phyloP scores from a whole-genome alignment of 2,329 filamentous ascomycete genomes.

The Aspergillus vadensis region DNA sequence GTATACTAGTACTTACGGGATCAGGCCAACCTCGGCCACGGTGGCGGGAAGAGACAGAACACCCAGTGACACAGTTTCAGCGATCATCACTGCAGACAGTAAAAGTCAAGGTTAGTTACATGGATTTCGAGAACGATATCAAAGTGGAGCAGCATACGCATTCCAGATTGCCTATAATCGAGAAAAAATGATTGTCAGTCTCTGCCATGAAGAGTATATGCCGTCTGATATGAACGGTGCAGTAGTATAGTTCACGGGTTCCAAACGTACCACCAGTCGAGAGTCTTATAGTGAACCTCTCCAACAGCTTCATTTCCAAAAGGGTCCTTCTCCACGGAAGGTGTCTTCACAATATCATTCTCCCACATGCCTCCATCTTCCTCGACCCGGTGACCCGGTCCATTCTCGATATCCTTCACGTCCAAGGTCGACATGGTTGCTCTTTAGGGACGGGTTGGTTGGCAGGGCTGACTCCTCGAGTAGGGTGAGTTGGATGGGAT shows the following conservation, averaged over 20 bases:
- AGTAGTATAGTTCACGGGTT: background rate
- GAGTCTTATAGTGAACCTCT: conserved; percentile 52
- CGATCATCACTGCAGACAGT: conserved; percentile 53
- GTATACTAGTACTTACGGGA: conserved; percentile 44
- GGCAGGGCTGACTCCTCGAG: conserved; percentile 8
- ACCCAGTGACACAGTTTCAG: conserved; percentile 58
- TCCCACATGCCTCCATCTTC: conserved; percentile 9
- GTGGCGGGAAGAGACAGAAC: conserved; percentile 57
- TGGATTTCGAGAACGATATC: background rate
- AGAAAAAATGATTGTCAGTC: conserved; percentile 35
- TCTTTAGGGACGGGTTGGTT: background rate
- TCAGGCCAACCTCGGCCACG: conserved; percentile 53
- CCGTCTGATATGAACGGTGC: too few relatives aligned
- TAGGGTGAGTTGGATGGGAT: background rate
- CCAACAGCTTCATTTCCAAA: conserved; percentile 35
- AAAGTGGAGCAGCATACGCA: conserved; percentile 30
- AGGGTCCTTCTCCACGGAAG: conserved; percentile 25
- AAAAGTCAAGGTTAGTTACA: background rate
- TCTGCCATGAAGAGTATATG: too few relatives aligned
- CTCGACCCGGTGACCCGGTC: background rate
- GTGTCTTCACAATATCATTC: conserved; percentile 16
- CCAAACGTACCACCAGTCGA: conserved; percentile 41
- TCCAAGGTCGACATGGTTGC: conserved; percentile 6
- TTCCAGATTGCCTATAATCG: conserved; percentile 36
- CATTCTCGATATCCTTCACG: conserved; percentile 18